Percentiles rank a stretch among this genome's conserved stretches.
phyloP scores from a whole-genome alignment of 768 basidiomycete genomes.

The Porphyrellus cyaneotinctus region DNA sequence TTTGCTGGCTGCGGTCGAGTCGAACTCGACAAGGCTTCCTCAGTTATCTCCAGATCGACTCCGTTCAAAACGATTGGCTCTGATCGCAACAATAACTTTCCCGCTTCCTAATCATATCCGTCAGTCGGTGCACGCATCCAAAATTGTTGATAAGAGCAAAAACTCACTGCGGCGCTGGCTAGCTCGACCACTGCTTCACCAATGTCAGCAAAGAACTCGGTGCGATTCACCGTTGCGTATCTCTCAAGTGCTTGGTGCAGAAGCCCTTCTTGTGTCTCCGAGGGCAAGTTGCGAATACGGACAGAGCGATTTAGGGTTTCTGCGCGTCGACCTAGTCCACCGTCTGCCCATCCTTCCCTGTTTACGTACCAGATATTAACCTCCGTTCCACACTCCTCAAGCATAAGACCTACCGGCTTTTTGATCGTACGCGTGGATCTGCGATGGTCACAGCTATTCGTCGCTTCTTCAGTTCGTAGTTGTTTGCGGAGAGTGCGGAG shows the following conservation, averaged over 20 bases:
- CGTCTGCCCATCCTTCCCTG: constrained; percentile 46
- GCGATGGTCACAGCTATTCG: constrained; percentile 85
- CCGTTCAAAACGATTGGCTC: constrained; percentile 73
- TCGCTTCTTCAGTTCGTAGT: constrained; percentile 84
- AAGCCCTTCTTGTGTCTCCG: constrained; percentile 81
- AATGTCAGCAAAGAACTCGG: constrained; percentile 65
- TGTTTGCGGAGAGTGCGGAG: constrained; percentile 74
- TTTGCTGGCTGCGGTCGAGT: constrained; percentile 27
- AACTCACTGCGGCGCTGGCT: constrained; percentile 59
- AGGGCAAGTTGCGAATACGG: constrained; percentile 69
- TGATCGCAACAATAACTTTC: constrained; percentile 65
- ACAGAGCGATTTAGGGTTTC: constrained; percentile 70
- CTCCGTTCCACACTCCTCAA: neutral
- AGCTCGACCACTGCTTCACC: constrained; percentile 64
- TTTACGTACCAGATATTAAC: neutral
- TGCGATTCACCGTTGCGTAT: constrained; percentile 60
- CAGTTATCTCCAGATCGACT: constrained; percentile 52
- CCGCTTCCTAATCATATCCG: constrained; percentile 61
- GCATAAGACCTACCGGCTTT: constrained; percentile 43
- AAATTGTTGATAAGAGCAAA: neutral
- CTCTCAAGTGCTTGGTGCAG: constrained; percentile 89
- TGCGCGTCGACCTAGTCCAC: constrained; percentile 50
- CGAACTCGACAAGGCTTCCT: constrained; percentile 42
- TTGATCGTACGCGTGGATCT: constrained; percentile 61
- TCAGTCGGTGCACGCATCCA: neutral